Base-by-base conservation (phyloP, 192 early-diverging fungal genomes). In the Coemansia sp. region DNA sequence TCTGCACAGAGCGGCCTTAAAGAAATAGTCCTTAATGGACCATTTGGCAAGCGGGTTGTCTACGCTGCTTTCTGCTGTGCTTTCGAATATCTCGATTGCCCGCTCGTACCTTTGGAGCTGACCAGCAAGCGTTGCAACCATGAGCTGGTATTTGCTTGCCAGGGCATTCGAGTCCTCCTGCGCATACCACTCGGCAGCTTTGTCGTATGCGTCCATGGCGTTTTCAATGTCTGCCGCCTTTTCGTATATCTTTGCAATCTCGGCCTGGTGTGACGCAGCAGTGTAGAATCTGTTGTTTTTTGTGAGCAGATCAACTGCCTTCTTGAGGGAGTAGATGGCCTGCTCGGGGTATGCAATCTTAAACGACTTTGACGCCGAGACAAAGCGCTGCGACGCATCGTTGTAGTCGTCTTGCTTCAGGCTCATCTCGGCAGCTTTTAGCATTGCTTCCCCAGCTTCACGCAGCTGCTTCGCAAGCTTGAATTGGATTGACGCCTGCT, bases 21-120 rank as follows among this genome's bases (percentile, higher is more conserved):
- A 84, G 63, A 98, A 92, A 84, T 97, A 96, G 60, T 98, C 96
- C 61, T 94, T 92, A 25, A 98, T 75, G 19, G 95, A 96, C 91
- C 94, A 99, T 74, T 94, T 93, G 55, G 94, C 92, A 29, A 99
- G 84, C 58, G 90, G 87, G 74, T 95, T 93, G 75, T 96, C 94
- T 70, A 97, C 67, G 50, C 88, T 88, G 59, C 87, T 87, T 41
- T 82, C 83, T 3, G 94, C 97, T 4, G 97, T 91, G 23, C 76
- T 69, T 77, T 99, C 96, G 85, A 96, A 98, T 62, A 89, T 88
- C 45, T 89, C 89, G 59, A 96, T 90, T 5, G 97, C 97, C 32
- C 87, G 89, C 32, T 92, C 89, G 66, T 94, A 99, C 71, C 90
- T 84, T 49, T 90, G 93, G 23, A 98, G 73, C 71, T 94, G 88